Evolutionary conservation across 2,329 filamentous ascomycete genomes (phyloP).

Genomic region (Periconia sp.): DNA sequence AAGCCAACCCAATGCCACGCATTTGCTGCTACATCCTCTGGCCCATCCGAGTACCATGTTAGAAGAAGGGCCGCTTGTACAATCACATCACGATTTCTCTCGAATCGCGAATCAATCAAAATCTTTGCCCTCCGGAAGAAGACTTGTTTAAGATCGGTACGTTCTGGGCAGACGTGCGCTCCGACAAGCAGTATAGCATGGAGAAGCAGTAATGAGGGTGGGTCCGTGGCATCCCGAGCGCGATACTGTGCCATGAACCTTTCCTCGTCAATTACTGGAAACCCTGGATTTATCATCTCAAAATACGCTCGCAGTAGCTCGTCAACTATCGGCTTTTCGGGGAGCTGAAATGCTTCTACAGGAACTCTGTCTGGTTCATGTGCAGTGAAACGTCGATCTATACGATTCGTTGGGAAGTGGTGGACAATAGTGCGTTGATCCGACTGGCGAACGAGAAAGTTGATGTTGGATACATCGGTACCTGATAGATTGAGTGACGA

Average conservation of each 20-base stretch:
- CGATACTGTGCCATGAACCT: neutral
- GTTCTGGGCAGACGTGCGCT: neutral
- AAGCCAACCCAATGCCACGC: constrained; percentile 1
- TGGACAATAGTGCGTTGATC: neutral
- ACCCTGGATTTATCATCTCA: neutral
- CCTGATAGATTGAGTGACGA: neutral
- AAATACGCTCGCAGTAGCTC: neutral
- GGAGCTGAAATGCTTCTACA: neutral
- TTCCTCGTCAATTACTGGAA: neutral
- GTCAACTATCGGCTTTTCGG: constrained; percentile 1
- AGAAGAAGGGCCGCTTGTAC: constrained; percentile 1
- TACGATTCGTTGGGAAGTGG: constrained; percentile 1
- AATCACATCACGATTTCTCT: constrained; percentile 1
- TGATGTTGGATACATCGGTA: constrained; percentile 1
- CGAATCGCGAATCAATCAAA: constrained; percentile 2
- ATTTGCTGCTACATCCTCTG: constrained; percentile 1
- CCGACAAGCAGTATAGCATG: neutral
- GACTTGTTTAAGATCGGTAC: neutral
- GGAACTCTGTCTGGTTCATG: neutral
- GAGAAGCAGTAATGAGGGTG: neutral
- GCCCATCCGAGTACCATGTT: constrained; percentile 2
- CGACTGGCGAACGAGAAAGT: neutral
- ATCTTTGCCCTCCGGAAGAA: constrained; percentile 1
- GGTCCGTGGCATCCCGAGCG: neutral
- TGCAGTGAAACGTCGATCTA: neutral